Evolutionary conservation across 192 early-diverging fungal species (phyloP), one percentile per base, ranked within the genome.

Genomic region (Thoreauomyces humboldtii): DNA sequence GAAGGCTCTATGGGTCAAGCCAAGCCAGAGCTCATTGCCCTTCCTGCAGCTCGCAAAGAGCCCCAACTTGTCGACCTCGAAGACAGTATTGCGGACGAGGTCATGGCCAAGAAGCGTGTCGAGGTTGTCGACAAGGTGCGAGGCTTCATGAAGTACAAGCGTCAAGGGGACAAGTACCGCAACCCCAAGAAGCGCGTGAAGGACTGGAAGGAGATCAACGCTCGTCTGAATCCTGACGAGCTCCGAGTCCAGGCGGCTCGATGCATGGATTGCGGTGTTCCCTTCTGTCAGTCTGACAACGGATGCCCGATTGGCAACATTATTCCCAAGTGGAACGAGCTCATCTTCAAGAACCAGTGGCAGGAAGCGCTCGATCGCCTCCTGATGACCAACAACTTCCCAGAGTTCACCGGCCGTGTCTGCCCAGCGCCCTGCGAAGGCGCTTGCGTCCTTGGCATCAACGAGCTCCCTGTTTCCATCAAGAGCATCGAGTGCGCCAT

Each of bases 271-370:
- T 71, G 96, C 74, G 96, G 96, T 77, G 87, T 97, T 28, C 94
- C 96, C 44, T 97, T 96, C 87, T 99, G 96, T 78, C 95, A 99
- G 83, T 91, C 89, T 17, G 93, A 96, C 69, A 88, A 87, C 59
- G 96, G 96, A 35, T 99, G 96, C 72, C 96, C 96, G 25, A 94
- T 99, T 47, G 92, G 96, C 62, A 99, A 99, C 80, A 88, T 99
- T 47, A 97, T 99, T 66, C 96, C 96, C 54, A 95, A 95, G 81
- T 99, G 94, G 93, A 98, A 98, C 75, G 95, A 98, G 47, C 80
- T 98, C 17, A 89, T 98, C 28, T 98, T 90, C 84, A 89, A 88
- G 73, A 81, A 95, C 78, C 91, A 95, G 71, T 98, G 96, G 96
- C 82, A 89, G 73, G 94, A 93, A 9, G 96, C 96, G 15, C 84